Evolutionary conservation across 176 grass and related monocot species (phyloP).

Genomic region (Ananas comosus): DNA sequence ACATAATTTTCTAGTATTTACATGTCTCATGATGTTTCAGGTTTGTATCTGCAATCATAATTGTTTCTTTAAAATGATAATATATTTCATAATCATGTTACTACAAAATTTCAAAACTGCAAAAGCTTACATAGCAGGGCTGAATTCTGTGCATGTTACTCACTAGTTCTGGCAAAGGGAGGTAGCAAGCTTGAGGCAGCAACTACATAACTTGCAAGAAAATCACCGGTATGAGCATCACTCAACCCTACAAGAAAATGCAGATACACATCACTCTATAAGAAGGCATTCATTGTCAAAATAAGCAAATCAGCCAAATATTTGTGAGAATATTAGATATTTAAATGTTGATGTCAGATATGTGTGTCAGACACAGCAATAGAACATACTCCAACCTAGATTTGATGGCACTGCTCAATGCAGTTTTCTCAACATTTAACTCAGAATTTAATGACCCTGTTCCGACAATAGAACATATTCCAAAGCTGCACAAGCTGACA

Average conservation of each 20-base stretch:
- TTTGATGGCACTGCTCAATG: background rate
- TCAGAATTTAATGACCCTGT: too few species aligned
- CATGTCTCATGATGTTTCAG: too few species aligned
- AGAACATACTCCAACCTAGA: background rate
- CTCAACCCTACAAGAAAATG: slow-evolving; percentile 18
- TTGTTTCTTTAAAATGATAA: too few species aligned
- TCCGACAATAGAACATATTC: too few species aligned
- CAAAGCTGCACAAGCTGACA: too few species aligned
- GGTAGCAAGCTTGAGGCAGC: slow-evolving; percentile 47
- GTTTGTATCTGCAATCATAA: too few species aligned
- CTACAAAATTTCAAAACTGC: background rate
- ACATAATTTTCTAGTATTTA: too few species aligned
- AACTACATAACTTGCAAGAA: slow-evolving; percentile 63
- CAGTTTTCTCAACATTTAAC: background rate
- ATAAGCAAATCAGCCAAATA: background rate
- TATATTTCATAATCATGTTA: too few species aligned
- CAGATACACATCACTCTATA: background rate
- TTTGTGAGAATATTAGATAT: background rate
- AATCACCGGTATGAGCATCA: slow-evolving; percentile 33
- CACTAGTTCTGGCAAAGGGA: slow-evolving; percentile 57
- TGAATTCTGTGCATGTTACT: slow-evolving; percentile 9
- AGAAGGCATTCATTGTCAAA: background rate
- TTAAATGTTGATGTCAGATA: too few species aligned
- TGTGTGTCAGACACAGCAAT: too few species aligned
- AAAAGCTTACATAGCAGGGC: background rate